These are phyloP conservation scores for Botrytis sinoallii DNA, from an alignment of 2,329 filamentous ascomycete species.

Conservation along the genomic window DNA sequence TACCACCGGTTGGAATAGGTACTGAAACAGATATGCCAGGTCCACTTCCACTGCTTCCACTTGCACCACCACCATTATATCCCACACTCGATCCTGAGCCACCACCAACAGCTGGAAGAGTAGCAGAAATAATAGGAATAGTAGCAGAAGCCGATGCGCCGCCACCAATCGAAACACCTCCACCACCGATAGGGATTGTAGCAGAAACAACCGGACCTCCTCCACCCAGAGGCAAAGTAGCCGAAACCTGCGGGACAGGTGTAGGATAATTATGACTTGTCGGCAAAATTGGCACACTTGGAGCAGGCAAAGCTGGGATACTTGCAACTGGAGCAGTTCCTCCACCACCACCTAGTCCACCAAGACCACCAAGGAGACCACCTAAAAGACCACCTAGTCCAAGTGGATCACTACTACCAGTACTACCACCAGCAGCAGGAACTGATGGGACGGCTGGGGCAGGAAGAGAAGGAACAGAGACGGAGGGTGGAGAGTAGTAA, in stretches of 20 bases:
- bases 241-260: background rate
- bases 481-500: background rate
- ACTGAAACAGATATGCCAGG: background rate
- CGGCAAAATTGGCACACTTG: background rate
- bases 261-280: background rate
- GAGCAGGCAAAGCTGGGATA: background rate
- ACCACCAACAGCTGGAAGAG: background rate
- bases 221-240: background rate
- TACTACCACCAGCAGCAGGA: background rate
- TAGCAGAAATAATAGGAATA: background rate
- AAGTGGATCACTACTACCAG: background rate
- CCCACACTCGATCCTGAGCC: background rate
- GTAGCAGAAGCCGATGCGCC: slow-evolving; percentile 5
- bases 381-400: background rate
- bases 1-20: background rate
- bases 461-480: background rate
- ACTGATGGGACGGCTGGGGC: background rate
- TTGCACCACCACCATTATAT: background rate
- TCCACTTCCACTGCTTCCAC: background rate
- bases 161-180: background rate
- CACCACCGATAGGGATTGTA: background rate
- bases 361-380: background rate
- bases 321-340: background rate
- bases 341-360: background rate
- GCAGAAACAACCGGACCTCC: background rate